Base-by-base conservation (phyloP, 495 filamentous ascomycete genomes). In the Haplographium delicatum region DNA sequence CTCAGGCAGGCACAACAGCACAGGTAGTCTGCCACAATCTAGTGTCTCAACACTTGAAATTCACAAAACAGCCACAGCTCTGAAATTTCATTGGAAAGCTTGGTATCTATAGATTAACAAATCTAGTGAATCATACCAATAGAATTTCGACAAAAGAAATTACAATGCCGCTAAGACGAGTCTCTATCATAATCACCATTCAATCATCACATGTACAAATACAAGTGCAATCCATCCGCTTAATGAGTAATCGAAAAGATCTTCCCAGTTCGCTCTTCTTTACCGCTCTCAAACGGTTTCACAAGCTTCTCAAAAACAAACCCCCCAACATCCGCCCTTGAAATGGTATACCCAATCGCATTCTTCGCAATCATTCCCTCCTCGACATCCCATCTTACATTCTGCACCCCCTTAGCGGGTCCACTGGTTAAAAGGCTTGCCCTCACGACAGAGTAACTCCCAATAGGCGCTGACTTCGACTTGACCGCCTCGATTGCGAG, bases 311-410 rank as follows among this genome's bases (percentile, higher is more conserved):
- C 39, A 44, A 51, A 51, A 24, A 51, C 24, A 25, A 23, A 51
- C 8, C 10, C 16, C 18, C 30, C 48, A 20, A 51, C 38, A 44
- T 51, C 48, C 13, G 25, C 30, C 27, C 48, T 43, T 8, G 48
- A 51, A 37, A 51, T 51, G 16, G 38, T 44, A 19, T 51, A 51
- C 16, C 48, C 48, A 44, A 51, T 44, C 6, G 48, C 48, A 5
- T 42, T 42, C 18, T 34, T 15, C 8, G 28, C 28, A 13, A 43
- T 8, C 25, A 3, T n/a, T 10, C 33, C 48, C 2, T 44, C 27
- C 18, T 51, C 48, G 16, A 35, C 19, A 8, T 33, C 39, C 40
- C 19, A 35, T 18, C 48, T 51, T 3, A 51, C 15, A 20, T 22
- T 2, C 2, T 34, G 25, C 9, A 27, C 15, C 25, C 40, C 48